Evolutionary conservation across 202 grass and related monocot genomes (phyloP).

Genomic region (Schoenoplectus triqueter): DNA sequence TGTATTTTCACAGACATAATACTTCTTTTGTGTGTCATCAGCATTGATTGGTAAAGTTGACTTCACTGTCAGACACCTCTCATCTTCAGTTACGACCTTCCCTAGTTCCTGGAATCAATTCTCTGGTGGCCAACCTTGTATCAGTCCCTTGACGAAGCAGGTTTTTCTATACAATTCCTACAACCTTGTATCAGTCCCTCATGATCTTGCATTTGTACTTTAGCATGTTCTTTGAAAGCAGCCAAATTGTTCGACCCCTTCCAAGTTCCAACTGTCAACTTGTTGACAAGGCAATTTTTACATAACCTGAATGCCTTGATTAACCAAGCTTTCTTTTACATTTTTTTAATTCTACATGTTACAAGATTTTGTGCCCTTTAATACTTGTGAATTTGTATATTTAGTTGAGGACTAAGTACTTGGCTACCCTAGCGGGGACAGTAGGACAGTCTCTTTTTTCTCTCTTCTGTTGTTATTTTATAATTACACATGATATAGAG

Average conservation of each 20-base stretch:
- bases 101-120: slow-evolving; percentile 65
- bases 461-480: neutral
- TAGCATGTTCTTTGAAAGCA: neutral
- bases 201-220: neutral
- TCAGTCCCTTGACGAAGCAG: slow-evolving; percentile 43
- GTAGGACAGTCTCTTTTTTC: neutral
- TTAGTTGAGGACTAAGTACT: neutral
- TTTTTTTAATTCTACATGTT: slow-evolving; percentile 1
- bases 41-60: slow-evolving; percentile 90
- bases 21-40: slow-evolving; percentile 48
- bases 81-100: slow-evolving; percentile 66
- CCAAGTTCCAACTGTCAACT: neutral
- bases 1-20: slow-evolving; percentile 20
- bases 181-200: no score
- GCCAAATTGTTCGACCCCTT: neutral
- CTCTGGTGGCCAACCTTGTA: slow-evolving; percentile 75
- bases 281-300: neutral
- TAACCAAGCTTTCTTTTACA: neutral
- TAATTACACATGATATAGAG: neutral
- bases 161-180: slow-evolving; percentile 38
- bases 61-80: slow-evolving; percentile 94
- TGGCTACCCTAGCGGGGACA: neutral
- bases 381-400: neutral
- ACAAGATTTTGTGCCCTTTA: neutral
- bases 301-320: neutral